phyloP scores from a whole-genome alignment of 192 early-diverging fungal species.

The Podila clonocystis region DNA sequence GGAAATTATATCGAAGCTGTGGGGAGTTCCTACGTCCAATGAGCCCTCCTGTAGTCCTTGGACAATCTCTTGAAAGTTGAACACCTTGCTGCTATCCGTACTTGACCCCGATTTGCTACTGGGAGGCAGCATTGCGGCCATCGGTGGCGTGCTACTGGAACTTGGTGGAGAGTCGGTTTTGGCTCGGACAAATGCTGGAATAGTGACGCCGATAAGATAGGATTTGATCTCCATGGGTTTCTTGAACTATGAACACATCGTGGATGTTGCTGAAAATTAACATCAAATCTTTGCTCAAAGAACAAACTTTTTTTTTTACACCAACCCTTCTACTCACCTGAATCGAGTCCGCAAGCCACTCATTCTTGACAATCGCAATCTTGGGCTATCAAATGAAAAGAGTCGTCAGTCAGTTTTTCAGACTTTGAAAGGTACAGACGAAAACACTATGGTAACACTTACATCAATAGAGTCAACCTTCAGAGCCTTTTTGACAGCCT shows the following conservation, averaged over 20 bases:
- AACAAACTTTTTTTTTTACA: too few species aligned
- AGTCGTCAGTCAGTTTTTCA: neutral
- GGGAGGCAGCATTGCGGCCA: neutral
- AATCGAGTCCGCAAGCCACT: constrained; percentile 29
- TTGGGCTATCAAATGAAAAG: neutral
- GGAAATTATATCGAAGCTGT: neutral
- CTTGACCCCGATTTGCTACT: neutral
- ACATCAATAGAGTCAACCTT: constrained; percentile 18
- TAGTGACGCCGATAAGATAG: neutral
- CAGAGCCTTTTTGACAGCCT: constrained; percentile 14
- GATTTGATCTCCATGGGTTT: constrained; percentile 21
- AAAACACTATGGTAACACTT: too few species aligned
- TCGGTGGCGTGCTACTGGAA: neutral
- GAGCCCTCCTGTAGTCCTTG: constrained; percentile 40
- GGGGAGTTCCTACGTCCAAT: constrained; percentile 17
- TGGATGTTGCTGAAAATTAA: neutral
- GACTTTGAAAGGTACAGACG: too few species aligned
- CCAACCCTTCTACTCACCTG: neutral
- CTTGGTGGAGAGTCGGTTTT: neutral
- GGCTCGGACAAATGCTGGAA: neutral
- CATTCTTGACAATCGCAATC: constrained; percentile 21
- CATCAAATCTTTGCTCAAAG: neutral
- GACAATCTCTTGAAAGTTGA: constrained; percentile 24
- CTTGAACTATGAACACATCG: constrained; percentile 10
- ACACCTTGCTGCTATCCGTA: neutral